phyloP scores from a whole-genome alignment of 2,329 filamentous ascomycete genomes.

The Alternaria ethzedia region DNA sequence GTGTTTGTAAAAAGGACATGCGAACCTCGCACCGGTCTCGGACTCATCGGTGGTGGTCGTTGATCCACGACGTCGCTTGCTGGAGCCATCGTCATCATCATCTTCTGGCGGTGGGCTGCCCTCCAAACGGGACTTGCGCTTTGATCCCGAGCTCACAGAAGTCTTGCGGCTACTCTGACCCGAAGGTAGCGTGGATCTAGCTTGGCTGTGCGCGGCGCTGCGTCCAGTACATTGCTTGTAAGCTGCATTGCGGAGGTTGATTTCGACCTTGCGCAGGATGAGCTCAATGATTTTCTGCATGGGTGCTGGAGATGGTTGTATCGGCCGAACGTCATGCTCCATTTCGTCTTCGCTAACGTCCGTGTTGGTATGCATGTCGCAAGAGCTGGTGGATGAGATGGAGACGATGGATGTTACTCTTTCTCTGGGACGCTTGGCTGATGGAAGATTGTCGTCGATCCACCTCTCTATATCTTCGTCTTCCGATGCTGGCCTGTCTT shows the following conservation, averaged over 20 bases:
- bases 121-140: constrained; percentile 33
- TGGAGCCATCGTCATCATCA: constrained; percentile 29
- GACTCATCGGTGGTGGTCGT: constrained; percentile 32
- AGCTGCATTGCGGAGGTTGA: constrained; percentile 32
- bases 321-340: background rate
- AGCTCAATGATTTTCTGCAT: constrained; percentile 34
- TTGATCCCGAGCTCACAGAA: constrained; percentile 23
- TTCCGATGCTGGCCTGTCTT: constrained; percentile 1
- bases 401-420: constrained; percentile 35
- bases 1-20: constrained; percentile 53
- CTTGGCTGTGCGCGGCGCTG: constrained; percentile 9
- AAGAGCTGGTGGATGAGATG: constrained; percentile 36
- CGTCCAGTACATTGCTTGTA: constrained; percentile 30
- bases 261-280: constrained; percentile 38
- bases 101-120: constrained; percentile 26
- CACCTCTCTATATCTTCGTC: constrained; percentile 32
- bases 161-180: constrained; percentile 19
- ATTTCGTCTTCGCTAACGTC: constrained; percentile 35
- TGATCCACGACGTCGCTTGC: constrained; percentile 36
- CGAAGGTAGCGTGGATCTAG: background rate
- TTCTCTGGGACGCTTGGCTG: constrained; percentile 26
- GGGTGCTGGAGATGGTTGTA: constrained; percentile 19
- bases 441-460: constrained; percentile 33
- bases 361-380: constrained; percentile 38
- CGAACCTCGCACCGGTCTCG: constrained; percentile 37